A percentile compares a stretch with the other conserved stretches of the same genome.
phyloP scores from a whole-genome alignment of 257 asterid genomes.

The Dorcoceras hygrometricum region DNA sequence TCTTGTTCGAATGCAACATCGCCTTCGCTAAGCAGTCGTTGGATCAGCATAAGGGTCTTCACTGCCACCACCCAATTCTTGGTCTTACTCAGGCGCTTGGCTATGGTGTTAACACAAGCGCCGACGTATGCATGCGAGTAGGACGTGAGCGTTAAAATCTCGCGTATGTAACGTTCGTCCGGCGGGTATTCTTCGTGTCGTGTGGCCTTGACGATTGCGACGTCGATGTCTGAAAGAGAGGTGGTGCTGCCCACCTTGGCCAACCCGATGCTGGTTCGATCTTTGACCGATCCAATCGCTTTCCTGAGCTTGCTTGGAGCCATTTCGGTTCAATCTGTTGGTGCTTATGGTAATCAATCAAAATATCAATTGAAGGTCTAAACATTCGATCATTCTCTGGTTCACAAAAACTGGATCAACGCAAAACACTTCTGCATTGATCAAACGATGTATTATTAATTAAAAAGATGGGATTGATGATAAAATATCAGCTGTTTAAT shows the following conservation, averaged over 20 bases:
- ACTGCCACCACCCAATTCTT: slow-evolving; percentile 92
- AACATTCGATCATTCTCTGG: too few species aligned
- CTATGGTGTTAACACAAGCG: slow-evolving; percentile 59
- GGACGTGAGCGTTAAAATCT: slow-evolving; percentile 62
- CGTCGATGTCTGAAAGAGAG: slow-evolving; percentile 79
- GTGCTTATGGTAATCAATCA: not conserved
- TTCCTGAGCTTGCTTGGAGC: slow-evolving; percentile 78
- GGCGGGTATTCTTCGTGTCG: slow-evolving; percentile 94
- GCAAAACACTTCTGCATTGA: not conserved
- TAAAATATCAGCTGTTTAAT: not conserved
- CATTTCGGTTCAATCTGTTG: slow-evolving; percentile 32
- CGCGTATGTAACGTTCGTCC: slow-evolving; percentile 75
- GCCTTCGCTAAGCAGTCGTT: slow-evolving; percentile 74
- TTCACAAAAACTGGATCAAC: not conserved
- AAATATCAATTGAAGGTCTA: not conserved
- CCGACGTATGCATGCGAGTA: slow-evolving; percentile 69
- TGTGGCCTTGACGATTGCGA: slow-evolving; percentile 92
- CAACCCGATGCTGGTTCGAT: slow-evolving; percentile 83
- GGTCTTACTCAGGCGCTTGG: slow-evolving; percentile 84
- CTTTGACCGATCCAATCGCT: slow-evolving; percentile 92
- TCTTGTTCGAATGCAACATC: slow-evolving; percentile 74
- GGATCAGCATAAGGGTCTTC: slow-evolving; percentile 73
- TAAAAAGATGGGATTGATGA: not conserved
- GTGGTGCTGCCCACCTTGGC: slow-evolving; percentile 80
- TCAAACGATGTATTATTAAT: not conserved